Evolutionary conservation across 2,329 filamentous ascomycete species (phyloP).

Genomic region (Cryphonectria nitschkei): DNA sequence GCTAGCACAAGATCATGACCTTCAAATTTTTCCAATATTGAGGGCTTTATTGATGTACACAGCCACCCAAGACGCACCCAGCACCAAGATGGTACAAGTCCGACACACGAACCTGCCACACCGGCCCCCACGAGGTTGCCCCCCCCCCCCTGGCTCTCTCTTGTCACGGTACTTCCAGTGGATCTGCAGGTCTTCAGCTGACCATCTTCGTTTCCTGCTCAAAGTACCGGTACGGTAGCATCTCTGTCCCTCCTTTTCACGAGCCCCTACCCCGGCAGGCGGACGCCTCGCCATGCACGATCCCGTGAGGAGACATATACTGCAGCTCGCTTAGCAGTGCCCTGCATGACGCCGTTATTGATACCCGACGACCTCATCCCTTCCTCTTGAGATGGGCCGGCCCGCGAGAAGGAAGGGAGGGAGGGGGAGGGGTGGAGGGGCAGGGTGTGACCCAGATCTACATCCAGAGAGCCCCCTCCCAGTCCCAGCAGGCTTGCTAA

Average conservation of each 20-base stretch:
- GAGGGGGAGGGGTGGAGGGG: neutral
- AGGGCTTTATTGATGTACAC: conserved; percentile 6
- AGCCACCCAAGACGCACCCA: conserved; percentile 10
- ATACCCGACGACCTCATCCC: conserved; percentile 6
- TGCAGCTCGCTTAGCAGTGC: conserved; percentile 24
- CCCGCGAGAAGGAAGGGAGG: conserved; percentile 5
- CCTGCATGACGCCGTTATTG: conserved; percentile 20
- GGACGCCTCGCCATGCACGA: conserved; percentile 24
- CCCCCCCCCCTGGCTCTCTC: conserved; percentile 4
- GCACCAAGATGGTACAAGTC: conserved; percentile 5
- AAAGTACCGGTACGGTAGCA: conserved; percentile 30
- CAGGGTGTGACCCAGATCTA: conserved; percentile 18
- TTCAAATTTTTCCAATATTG: neutral
- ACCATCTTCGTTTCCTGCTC: conserved; percentile 16
- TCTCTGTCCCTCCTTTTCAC: conserved; percentile 15
- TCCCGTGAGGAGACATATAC: conserved; percentile 22
- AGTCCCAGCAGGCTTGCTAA: neutral
- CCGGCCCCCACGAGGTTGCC: conserved; percentile 22
- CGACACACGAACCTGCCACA: conserved; percentile 9
- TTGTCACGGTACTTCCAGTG: conserved; percentile 28
- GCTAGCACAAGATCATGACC: neutral
- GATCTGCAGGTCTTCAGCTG: conserved; percentile 23
- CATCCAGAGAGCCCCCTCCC: neutral
- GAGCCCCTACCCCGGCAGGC: conserved; percentile 14
- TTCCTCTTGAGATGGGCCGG: conserved; percentile 21